Evolutionary conservation across 768 basidiomycete genomes (phyloP), one percentile per base, ranked within the genome.

Genomic region (Boletus pseudopeckii): DNA sequence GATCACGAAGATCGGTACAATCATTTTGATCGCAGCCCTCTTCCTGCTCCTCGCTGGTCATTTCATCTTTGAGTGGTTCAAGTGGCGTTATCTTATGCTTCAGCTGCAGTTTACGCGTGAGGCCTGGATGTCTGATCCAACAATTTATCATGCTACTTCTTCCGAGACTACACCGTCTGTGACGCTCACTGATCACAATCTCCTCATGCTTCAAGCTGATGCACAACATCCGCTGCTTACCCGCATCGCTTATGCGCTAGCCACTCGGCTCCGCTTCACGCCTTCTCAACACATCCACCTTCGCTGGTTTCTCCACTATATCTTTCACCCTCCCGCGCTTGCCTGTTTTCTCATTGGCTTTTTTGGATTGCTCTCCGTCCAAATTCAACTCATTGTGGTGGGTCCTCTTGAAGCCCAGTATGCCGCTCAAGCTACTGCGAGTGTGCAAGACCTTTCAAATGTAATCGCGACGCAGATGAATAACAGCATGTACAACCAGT

Each of bases 311-410:
- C 77, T 90, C 64, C 81, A 89, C 62, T 97, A 97, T 73, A 76
- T 99, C 54, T 91, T 93, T 70, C 90, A 98, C 65, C 84, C 92
- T 3, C 90, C 92, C 1, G 94, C 92, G 1, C 80, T 96, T 42
- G 88, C 91, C 0, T 90, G 94, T 65, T 85, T 99, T 68, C 81
- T 94, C 56, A 90, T 98, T 61, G 94, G 95, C n/a, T 74, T 94
- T 59, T 84, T 98, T 60, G 95, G 95, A 10, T 71, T 98, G 13
- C 69, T 98, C 43, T 85, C 86, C 32, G 85, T 98, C 30, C 78
- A 98, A 71, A 75, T 96, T 28, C 97, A 99, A 71, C 78, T 99
- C 40, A 68, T 85, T 40, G 91, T 89, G 5, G 73, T 98, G 50
- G 74, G 78, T 0, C 90, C 92, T 0, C 75, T 98, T 30, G 83